A percentile compares a stretch with the other conserved stretches of the same genome.
Conservation (phyloP, 1,284 basidiomycete species). For the Sporisorium scitamineum region DNA sequence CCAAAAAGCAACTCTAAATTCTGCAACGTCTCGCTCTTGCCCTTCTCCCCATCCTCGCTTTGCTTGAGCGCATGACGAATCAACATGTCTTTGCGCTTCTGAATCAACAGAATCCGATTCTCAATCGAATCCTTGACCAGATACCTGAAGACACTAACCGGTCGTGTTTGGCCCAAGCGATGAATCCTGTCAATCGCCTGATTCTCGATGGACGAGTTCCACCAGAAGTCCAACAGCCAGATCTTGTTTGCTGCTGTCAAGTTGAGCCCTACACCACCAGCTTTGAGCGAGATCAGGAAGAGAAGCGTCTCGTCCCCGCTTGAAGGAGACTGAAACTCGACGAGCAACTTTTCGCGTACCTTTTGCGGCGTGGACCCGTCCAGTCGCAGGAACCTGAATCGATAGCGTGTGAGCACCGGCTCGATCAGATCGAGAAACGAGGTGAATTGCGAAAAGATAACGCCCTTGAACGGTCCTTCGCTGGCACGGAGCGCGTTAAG, state of each 20-base stretch:
- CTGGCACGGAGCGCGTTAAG: constrained; percentile 75
- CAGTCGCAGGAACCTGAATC: constrained; percentile 71
- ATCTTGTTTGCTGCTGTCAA: constrained; percentile 65
- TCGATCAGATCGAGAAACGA: constrained; percentile 69
- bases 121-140: constrained; percentile 94
- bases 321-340: constrained; percentile 80
- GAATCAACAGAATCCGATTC: constrained; percentile 76
- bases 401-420: constrained; percentile 46
- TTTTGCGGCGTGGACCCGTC: constrained; percentile 93
- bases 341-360: constrained; percentile 80
- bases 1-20: constrained; percentile 64
- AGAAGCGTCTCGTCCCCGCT: constrained; percentile 78
- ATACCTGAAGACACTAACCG: constrained; percentile 90
- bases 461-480: constrained; percentile 69
- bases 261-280: constrained; percentile 85
- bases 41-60: not conserved
- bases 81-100: constrained; percentile 91
- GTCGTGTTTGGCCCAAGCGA: constrained; percentile 85
- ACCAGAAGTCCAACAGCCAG: constrained; percentile 68
- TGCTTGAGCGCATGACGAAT: constrained; percentile 73
- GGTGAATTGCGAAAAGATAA: constrained; percentile 71
- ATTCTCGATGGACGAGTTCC: constrained; percentile 74
- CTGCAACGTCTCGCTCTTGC: constrained; percentile 54
- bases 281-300: constrained; percentile 88
- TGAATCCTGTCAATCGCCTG: constrained; percentile 79